Base-by-base conservation (phyloP, 768 basidiomycete species). In the Myochromella boudieri region DNA sequence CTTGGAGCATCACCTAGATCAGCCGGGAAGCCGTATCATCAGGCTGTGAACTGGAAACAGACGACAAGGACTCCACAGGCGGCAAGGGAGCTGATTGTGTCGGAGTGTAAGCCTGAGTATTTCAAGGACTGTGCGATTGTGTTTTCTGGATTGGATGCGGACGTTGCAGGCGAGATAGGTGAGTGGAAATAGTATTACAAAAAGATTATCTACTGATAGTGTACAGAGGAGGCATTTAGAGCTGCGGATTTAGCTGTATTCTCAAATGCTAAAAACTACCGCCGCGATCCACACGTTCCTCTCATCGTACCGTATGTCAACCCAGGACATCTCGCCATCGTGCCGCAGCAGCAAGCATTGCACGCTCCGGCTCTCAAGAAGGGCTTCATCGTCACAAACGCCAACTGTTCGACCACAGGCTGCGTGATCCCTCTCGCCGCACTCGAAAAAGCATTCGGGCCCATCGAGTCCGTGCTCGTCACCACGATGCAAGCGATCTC, bases 401-500 rank as follows among this genome's bases (percentile, higher is more conserved):
- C 97, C 56, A 99, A 98, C 71, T 98, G 97, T 71, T 87, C 91
- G 18, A 97, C 97, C 3, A 99, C 97, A 1, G 95, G 89, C 33
- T 77, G 85, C 61, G 91, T 92, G 49, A 82, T 97, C 49, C 91
- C 94, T n/a, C 83, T 97, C 56, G 80, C 82, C 38, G 93, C 94
- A 0, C 80, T 97, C 54, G 94, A 97, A 66, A 81, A 77, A 52
- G 77, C 87, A 0, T 99, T 98, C 52, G 97, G 97, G 4, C 95
- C 94, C n/a, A 75, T 99, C 62, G 91, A 97, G 57, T 79, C 83
- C 1, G 83, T 91, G 60, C 72, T 97, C 60, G 87, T 95, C 63
- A 97, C 93, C 5, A 99, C 97, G 4, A 84, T 98, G 78, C 97
- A 99, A 66, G 97, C 97, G 51, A 94, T 98, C 67, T 95, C 91